Conservation (phyloP, 2,329 filamentous ascomycete genomes). For the Arthrobotrys pseudoclavata region DNA sequence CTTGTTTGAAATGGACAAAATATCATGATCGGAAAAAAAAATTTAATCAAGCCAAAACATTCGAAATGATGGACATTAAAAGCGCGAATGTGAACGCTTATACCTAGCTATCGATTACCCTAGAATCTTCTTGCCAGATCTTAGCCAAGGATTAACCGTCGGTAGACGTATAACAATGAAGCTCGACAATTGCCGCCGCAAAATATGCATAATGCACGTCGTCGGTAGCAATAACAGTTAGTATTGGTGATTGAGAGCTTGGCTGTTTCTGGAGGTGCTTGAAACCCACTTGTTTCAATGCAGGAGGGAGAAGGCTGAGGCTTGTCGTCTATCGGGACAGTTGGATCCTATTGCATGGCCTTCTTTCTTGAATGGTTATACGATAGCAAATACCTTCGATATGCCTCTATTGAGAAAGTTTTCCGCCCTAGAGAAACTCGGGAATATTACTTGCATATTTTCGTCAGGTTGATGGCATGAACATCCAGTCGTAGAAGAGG, state of each 20-base stretch:
- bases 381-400: neutral
- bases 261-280: constrained; percentile 49
- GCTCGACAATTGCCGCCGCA: constrained; percentile 40
- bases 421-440: constrained; percentile 16
- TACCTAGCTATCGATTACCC: neutral
- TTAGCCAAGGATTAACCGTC: neutral
- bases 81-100: neutral
- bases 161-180: neutral
- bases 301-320: constrained; percentile 32
- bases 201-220: constrained; percentile 36
- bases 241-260: constrained; percentile 40
- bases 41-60: neutral
- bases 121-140: neutral
- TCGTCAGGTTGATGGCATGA: constrained; percentile 36
- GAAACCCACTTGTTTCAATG: constrained; percentile 50
- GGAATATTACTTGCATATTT: constrained; percentile 50
- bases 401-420: constrained; percentile 10
- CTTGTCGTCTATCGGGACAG: constrained; percentile 22
- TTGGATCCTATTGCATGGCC: constrained; percentile 2
- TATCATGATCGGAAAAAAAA: neutral
- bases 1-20: neutral
- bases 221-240: constrained; percentile 20
- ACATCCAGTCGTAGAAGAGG: neutral
- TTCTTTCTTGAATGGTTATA: neutral
- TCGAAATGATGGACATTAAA: neutral